A percentile compares a stretch with the other conserved stretches of the same genome.
phyloP scores from a whole-genome alignment of 306 rosid genomes.

The Rosa rugosa region DNA sequence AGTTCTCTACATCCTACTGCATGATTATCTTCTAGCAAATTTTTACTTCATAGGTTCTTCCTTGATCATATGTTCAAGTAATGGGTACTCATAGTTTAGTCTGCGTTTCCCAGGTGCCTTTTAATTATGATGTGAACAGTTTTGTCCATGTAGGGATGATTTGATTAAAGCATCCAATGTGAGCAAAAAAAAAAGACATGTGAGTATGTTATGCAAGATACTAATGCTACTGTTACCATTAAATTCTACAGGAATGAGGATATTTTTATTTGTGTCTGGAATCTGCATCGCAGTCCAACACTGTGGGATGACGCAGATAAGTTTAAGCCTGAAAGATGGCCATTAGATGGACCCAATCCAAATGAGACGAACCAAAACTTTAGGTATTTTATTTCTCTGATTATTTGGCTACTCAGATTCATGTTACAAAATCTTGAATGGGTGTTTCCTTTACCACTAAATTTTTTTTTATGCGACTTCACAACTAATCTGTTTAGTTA shows the following conservation, averaged over 20 bases:
- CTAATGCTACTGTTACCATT: conserved; percentile 3
- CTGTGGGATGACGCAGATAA: conserved; percentile 84
- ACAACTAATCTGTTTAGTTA: not conserved
- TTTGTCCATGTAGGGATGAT: not conserved
- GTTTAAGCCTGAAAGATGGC: conserved; percentile 94
- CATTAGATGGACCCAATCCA: conserved; percentile 94
- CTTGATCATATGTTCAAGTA: not conserved
- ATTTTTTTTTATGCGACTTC: not conserved
- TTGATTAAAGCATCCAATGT: not conserved
- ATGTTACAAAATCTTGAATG: not conserved
- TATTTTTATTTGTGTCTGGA: conserved; percentile 90
- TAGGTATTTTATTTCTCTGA: conserved; percentile 48
- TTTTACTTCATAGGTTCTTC: not conserved
- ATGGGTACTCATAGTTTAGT: not conserved
- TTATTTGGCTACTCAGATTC: not conserved
- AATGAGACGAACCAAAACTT: conserved; percentile 92
- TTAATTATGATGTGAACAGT: not conserved
- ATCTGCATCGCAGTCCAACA: conserved; percentile 83
- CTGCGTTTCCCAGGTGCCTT: not conserved
- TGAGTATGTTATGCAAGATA: not conserved
- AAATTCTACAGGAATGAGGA: conserved; percentile 81
- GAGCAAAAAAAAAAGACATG: not conserved
- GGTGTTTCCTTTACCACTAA: not conserved
- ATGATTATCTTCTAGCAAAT: not conserved
- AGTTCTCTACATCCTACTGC: not conserved